These are phyloP conservation scores for Metschnikowia corniflorae DNA, from an alignment of 805 yeast genomes.

Conservation along the genomic window DNA sequence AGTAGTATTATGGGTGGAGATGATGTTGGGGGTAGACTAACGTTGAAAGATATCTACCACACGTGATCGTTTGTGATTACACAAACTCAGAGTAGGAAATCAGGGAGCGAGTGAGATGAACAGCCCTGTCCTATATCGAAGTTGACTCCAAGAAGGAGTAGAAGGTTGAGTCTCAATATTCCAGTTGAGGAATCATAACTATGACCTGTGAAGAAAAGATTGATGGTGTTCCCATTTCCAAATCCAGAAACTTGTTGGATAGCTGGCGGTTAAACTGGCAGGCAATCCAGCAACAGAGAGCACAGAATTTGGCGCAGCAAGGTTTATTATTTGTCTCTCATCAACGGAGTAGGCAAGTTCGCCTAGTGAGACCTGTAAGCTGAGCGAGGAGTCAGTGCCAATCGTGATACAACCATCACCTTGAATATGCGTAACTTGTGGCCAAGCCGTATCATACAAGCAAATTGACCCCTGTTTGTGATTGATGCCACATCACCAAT, in stretches of 20 bases:
- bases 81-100: too few relatives aligned
- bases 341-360: background rate
- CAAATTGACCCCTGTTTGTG: too few relatives aligned
- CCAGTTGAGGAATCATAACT: background rate
- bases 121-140: background rate
- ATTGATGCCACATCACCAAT: background rate
- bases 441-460: slow-evolving; percentile 20
- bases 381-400: background rate
- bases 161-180: background rate
- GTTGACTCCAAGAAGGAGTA: background rate
- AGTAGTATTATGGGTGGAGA: too few relatives aligned
- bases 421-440: slow-evolving; percentile 18
- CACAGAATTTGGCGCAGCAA: background rate
- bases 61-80: too few relatives aligned
- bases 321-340: background rate
- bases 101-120: background rate
- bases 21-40: too few relatives aligned
- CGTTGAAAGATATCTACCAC: too few relatives aligned
- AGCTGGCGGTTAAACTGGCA: background rate
- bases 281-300: background rate
- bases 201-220: background rate
- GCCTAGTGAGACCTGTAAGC: background rate
- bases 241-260: background rate
- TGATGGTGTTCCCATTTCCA: background rate
- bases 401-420: slow-evolving; percentile 24